Evolutionary conservation across 208 protist genomes (phyloP), one percentile per base, ranked within the genome.

Genomic region (Leishmania turanica): DNA sequence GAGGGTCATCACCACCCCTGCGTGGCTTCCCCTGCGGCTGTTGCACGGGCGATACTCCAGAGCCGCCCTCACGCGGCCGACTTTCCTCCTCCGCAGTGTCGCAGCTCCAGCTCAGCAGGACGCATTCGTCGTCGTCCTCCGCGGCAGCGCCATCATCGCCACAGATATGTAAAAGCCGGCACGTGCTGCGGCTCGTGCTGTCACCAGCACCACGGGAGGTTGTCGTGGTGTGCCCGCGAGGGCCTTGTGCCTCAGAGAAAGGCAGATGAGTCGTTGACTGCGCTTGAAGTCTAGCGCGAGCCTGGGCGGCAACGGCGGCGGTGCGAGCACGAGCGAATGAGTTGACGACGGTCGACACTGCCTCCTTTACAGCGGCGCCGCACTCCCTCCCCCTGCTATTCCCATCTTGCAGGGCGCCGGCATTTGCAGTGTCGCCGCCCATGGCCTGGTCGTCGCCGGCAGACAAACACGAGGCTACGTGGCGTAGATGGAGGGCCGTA

Each of bases 61-160:
- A 27, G n/a, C 8, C 24, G 49, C 40, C 47, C 17, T 78, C 40
- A 5, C 62, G 71, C 37, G 60, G 9, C 5, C 54, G 24, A 27
- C 51, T 64, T 58, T 37, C 80, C 9, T 75, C 74, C 56, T 83
- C 49, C 42, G 53, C 80, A 8, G 66, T 40, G 58, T 21, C 40
- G 42, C 70, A 75, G 47, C 80, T 77, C 80, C 80, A 84, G 64
- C 68, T 53, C 51, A 84, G 56, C 24, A 84, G 47, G 3, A 80
- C 69, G 27, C 80, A 84, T 7, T 64, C 62, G 54, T 79, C 80
- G n/a, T 69, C 66, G 0, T 45, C 74, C 1, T 78, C 74, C 24
- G 45, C 70, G 70, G 15, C 70, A 11, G 64, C 74, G 42, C 1
- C 11, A 64, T 31, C 37, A 47, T 40, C 27, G 31, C n/a, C 11